A percentile compares a stretch with the other conserved stretches of the same genome.
These are phyloP conservation scores for Fusarium clavum DNA, from an alignment of 2,329 filamentous ascomycete genomes.

Conservation along the genomic window DNA sequence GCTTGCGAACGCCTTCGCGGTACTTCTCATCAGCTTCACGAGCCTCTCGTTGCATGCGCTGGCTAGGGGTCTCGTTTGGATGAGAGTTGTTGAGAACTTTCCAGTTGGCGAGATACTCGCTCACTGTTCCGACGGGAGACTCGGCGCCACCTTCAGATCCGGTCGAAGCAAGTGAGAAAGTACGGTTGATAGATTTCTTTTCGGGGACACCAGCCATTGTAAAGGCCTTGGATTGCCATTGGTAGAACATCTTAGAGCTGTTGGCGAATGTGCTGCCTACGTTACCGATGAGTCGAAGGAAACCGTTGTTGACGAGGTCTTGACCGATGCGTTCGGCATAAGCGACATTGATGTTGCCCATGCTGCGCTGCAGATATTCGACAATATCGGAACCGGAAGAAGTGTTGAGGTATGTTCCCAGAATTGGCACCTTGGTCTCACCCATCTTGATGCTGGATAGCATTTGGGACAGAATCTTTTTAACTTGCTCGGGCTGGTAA, in stretches of 20 bases:
- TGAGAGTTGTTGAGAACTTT: constrained; percentile 85
- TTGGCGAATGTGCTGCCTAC: constrained; percentile 97
- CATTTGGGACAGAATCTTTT: constrained; percentile 89
- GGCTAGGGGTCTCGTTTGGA: constrained; percentile 91
- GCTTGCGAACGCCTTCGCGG: constrained; percentile 84
- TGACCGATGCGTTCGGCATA: constrained; percentile 96
- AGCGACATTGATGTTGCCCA: constrained; percentile 85
- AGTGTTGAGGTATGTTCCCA: constrained; percentile 94
- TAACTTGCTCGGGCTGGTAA: constrained; percentile 87
- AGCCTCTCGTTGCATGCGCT: constrained; percentile 89
- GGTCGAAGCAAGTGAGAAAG: constrained; percentile 76
- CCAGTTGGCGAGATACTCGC: constrained; percentile 92
- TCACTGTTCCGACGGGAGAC: constrained; percentile 85
- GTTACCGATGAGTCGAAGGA: constrained; percentile 90
- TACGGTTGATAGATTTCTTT: constrained; percentile 81
- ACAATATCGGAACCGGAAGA: constrained; percentile 93
- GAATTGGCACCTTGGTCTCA: constrained; percentile 93
- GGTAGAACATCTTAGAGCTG: constrained; percentile 96
- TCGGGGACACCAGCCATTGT: constrained; percentile 88
- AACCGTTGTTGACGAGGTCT: constrained; percentile 86
- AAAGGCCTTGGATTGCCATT: constrained; percentile 95
- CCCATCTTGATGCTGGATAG: constrained; percentile 86
- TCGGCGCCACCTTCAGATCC: constrained; percentile 66
- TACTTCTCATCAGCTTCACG: constrained; percentile 93
- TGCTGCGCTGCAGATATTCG: constrained; percentile 90